Base-by-base conservation (phyloP, 2,329 filamentous ascomycete species). In the Alternaria conjuncta region DNA sequence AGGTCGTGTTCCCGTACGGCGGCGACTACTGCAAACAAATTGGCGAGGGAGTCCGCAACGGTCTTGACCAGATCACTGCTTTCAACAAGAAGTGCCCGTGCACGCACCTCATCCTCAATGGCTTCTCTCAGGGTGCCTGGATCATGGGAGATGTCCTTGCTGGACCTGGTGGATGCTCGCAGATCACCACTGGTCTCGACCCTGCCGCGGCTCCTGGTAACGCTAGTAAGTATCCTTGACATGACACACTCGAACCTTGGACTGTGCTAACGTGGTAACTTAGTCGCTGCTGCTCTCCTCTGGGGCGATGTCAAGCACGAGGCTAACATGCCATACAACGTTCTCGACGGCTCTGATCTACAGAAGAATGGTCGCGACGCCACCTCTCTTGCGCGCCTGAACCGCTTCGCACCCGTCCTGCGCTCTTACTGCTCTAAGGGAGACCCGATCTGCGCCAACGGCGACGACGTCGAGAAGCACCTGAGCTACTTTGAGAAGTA, bases 381-480 rank as follows among this genome's bases (percentile, higher is more conserved):
- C 51, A 53, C 30, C 51, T 65, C 62, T 51, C 68, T 73, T 55
- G 62, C 57, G 54, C 64, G 60, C 63, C 60, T 73, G 13, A 71
- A 72, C 59, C 62, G 62, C 57, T 72, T 68, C 65, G 82, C 85
- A 20, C 69, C 73, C 9, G 86, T 86, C 68, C 86, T 90, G 65
- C 81, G 88, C 78, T 87, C 86, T 11, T 90, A 89, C 82, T 90
- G 88, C 73, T 87, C 89, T 68, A 80, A 83, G 13, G 72, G 84
- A 6, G 88, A 90, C 67, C 87, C 87, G 0, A 89, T 88, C 77
- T 90, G 88, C 82, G 90, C 87, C 76, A 86, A 86, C 49, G 88
- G 88, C 55, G 86, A 83, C 70, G 81, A 89, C 66, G 81, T 84
- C 30, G 82, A 84, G 66, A 83, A 84, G 18, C 88, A 89, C 74